Evolutionary conservation across 306 rosid genomes (phyloP).

Genomic region (Trifolium repens): DNA sequence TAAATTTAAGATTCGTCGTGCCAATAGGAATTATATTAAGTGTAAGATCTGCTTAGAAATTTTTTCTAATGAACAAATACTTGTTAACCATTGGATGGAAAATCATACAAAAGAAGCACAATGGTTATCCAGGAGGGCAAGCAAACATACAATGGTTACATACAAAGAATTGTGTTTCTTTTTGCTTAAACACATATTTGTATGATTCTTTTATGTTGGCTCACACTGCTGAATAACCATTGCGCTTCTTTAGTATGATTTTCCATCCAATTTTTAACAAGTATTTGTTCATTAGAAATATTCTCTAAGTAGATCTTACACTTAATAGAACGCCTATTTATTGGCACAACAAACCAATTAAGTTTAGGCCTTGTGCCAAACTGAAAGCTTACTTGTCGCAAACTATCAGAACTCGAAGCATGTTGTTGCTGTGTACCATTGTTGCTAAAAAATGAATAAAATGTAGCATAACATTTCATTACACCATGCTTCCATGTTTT

Average conservation of each 20-base stretch:
- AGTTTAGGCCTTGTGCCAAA: constrained; percentile 66
- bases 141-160: too few relatives aligned
- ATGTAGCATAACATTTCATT: constrained; percentile 73
- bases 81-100: constrained; percentile 81
- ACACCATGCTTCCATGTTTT: constrained; percentile 85
- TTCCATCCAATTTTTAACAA: constrained; percentile 80
- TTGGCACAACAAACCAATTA: not conserved
- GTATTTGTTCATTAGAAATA: too few relatives aligned
- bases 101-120: constrained; percentile 86
- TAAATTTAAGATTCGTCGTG: constrained; percentile 36
- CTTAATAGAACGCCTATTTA: too few relatives aligned
- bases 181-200: too few relatives aligned
- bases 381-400: constrained; percentile 58
- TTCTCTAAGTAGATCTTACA: too few relatives aligned
- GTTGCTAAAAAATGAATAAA: constrained; percentile 49
- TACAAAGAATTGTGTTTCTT: too few relatives aligned
- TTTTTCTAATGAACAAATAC: too few relatives aligned
- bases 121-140: constrained; percentile 60
- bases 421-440: constrained; percentile 48
- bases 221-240: constrained; percentile 59
- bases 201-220: too few relatives aligned
- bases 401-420: constrained; percentile 55
- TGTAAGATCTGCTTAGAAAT: too few relatives aligned
- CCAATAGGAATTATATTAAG: too few relatives aligned
- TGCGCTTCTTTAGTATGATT: constrained; percentile 86